Conservation (phyloP, 768 basidiomycete genomes). For the Ramaria sp. region DNA sequence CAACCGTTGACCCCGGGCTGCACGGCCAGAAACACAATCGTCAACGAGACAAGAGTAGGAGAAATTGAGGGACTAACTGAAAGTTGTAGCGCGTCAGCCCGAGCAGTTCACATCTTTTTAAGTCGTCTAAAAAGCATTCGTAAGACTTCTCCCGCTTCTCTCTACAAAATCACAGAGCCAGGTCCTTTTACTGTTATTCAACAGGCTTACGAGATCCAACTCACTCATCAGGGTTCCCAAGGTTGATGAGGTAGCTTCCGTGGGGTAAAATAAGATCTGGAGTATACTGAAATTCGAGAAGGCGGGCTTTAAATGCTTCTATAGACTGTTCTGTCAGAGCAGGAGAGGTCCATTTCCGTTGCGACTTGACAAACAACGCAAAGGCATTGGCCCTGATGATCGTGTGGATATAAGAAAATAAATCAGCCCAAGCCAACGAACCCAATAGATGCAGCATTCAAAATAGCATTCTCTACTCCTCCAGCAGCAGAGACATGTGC, state of each 20-base stretch:
- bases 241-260: constrained; percentile 77
- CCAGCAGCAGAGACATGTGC: constrained; percentile 78
- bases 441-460: constrained; percentile 65
- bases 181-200: background rate
- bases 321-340: constrained; percentile 43
- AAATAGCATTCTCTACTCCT: constrained; percentile 63
- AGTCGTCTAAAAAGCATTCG: constrained; percentile 74
- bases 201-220: constrained; percentile 17
- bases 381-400: constrained; percentile 68
- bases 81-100: constrained; percentile 73
- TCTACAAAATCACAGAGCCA: constrained; percentile 28
- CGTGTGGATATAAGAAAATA: background rate
- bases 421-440: constrained; percentile 19
- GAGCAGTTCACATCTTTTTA: constrained; percentile 65
- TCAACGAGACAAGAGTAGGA: too few species aligned
- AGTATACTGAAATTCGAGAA: constrained; percentile 52
- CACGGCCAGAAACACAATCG: too few species aligned
- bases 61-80: too few species aligned
- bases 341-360: constrained; percentile 68
- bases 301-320: constrained; percentile 43
- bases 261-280: constrained; percentile 63
- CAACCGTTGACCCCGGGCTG: constrained; percentile 83
- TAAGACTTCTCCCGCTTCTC: constrained; percentile 62
- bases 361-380: constrained; percentile 76
- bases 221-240: constrained; percentile 69